Evolutionary conservation across 805 yeast genomes (phyloP), one percentile per base, ranked within the genome.

Genomic region (Saturnispora dispora): DNA sequence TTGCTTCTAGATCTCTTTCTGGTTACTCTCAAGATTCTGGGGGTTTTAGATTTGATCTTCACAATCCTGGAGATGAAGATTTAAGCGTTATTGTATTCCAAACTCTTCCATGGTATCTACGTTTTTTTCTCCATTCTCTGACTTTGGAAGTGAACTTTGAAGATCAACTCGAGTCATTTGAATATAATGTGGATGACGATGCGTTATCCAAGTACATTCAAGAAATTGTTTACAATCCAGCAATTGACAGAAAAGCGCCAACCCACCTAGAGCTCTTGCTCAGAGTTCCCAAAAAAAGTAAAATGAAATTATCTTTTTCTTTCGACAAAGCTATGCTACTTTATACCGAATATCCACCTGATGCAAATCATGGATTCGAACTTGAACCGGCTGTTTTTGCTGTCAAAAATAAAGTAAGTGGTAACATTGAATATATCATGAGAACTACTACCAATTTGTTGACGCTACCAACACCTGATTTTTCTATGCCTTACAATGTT

Each of bases 401-500:
- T 2, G 77, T 87, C 0, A 48, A 82, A 8, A 62, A 63, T 13
- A 53, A 60, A 11, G 42, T 42, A 4, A 50, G 55, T 45, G 32
- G 54, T 43, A 54, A 58, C 23, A 56, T 51, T 11, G 41, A 54
- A 6, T 83, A 84, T 58, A 74, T 78, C 53, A 59, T 82, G 54
- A 76, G 98, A 62, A 88, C 98, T 0, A 79, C 96, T 4, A 85
- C 97, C n/a, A 76, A 90, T 42, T 72, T 93, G 52, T 72, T 93
- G 46, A 80, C 93, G 0, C 73, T 93, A 48, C 96, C 99, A 2
- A 93, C 98, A 0, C 99, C 99, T 0, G 99, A 93, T 69, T 93
- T 93, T 68, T 86, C 96, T 55, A 93, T 93, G 99, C 99, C 99
- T 0, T 93, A 93, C 65, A 93, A 93, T 60, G 99, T 93, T 41